Percentiles rank a stretch among this genome's conserved stretches.
Conservation (phyloP, 2,329 filamentous ascomycete genomes). For the Botryotinia globosa region DNA sequence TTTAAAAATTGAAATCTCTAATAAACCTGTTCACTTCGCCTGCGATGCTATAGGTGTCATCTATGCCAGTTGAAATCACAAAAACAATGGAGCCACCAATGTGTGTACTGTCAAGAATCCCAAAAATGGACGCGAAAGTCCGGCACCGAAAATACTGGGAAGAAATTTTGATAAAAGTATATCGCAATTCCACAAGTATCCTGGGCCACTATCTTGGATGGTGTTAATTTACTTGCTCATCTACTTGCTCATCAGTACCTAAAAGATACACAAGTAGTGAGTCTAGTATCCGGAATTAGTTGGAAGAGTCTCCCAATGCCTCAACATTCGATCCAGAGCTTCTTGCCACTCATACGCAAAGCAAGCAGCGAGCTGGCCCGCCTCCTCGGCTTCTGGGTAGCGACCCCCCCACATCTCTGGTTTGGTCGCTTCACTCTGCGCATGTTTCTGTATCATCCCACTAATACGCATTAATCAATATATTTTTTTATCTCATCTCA, state of each 20-base stretch:
- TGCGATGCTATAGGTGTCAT: background rate
- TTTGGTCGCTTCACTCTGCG: constrained; percentile 57
- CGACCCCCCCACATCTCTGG: constrained; percentile 69
- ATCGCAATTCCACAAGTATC: background rate
- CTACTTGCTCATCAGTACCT: background rate
- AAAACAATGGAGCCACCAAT: too few relatives aligned
- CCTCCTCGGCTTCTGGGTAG: constrained; percentile 53
- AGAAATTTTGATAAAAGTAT: background rate
- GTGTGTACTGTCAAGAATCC: background rate
- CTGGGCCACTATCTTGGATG: fast-evolving
- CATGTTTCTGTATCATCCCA: constrained; percentile 59
- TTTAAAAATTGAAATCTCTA: background rate
- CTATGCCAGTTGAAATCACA: background rate
- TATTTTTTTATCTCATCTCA: background rate
- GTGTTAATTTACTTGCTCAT: too few relatives aligned
- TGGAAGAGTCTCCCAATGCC: constrained; percentile 64
- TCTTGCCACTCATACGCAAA: constrained; percentile 66
- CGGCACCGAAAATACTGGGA: background rate
- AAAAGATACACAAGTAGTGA: background rate
- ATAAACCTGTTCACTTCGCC: background rate
- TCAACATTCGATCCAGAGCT: constrained; percentile 63
- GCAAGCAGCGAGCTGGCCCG: constrained; percentile 57
- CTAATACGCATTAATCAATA: constrained; percentile 40
- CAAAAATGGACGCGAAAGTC: background rate
- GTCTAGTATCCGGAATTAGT: constrained; percentile 53